Conservation (phyloP, 371 early-diverging fungal genomes). For the Circinella minor region DNA sequence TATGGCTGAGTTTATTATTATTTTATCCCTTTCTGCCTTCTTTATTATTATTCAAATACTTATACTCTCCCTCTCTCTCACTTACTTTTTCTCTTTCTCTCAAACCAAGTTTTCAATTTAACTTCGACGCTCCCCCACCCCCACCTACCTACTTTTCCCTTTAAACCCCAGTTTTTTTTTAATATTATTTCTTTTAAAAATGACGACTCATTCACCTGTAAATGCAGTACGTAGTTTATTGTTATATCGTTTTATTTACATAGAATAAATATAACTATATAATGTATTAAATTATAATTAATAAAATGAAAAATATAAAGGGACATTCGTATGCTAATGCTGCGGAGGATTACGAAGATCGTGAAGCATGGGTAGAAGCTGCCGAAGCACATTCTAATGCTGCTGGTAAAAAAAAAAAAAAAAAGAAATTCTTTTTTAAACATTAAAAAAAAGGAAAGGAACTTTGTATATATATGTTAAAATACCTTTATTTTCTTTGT, state of each 20-base stretch:
- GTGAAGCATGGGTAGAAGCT: conserved; percentile 53
- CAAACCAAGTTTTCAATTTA: too few species aligned
- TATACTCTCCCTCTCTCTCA: not conserved
- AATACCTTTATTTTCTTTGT: conserved; percentile 10
- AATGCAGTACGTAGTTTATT: conserved; percentile 28
- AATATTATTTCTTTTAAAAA: not conserved
- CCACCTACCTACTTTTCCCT: too few species aligned
- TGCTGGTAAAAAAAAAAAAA: conserved; percentile 32
- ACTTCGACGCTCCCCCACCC: too few species aligned
- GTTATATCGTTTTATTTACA: not conserved
- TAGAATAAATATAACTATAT: not conserved
- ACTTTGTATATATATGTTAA: too few species aligned
- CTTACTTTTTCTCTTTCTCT: too few species aligned
- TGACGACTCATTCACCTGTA: conserved; percentile 40
- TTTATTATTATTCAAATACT: not conserved
- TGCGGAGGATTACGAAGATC: conserved; percentile 59
- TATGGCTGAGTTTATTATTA: not conserved
- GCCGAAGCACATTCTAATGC: conserved; percentile 52
- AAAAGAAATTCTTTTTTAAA: too few species aligned
- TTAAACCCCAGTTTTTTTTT: too few species aligned
- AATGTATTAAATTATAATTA: not conserved
- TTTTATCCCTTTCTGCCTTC: too few species aligned
- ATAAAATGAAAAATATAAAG: conserved; percentile 23
- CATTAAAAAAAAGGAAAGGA: too few species aligned
- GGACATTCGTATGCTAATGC: conserved; percentile 55